phyloP scores from a whole-genome alignment of 306 rosid species.

The Ammopiptanthus mongolicus region DNA sequence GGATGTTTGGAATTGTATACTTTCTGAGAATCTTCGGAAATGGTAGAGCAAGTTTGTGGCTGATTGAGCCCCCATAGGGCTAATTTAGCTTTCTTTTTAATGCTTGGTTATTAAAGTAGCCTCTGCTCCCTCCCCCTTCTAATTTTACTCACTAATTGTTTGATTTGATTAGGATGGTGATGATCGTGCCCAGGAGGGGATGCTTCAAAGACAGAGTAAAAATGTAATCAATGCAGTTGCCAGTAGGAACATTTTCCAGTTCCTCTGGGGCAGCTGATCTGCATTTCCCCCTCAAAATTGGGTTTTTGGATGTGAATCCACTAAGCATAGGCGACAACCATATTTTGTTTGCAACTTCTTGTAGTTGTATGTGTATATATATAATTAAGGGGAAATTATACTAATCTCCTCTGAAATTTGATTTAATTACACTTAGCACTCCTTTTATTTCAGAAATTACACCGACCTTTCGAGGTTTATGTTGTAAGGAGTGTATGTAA shows the following conservation, averaged over 20 bases:
- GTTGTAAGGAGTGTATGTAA: too few relatives aligned
- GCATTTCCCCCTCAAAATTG: not conserved
- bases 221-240: constrained; percentile 57
- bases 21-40: not conserved
- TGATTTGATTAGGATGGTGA: constrained; percentile 62
- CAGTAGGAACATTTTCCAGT: constrained; percentile 78
- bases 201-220: constrained; percentile 70
- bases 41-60: not conserved
- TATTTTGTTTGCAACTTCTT: not conserved
- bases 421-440: too few relatives aligned
- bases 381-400: not conserved
- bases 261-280: constrained; percentile 72
- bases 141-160: not conserved
- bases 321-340: constrained; percentile 3
- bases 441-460: too few relatives aligned
- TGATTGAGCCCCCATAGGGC: not conserved
- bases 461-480: too few relatives aligned
- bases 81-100: not conserved
- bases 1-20: not conserved
- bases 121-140: not conserved
- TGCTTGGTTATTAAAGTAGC: not conserved
- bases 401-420: too few relatives aligned
- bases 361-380: not conserved
- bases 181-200: constrained; percentile 56
- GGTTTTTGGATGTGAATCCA: not conserved